These are phyloP conservation scores for Fagopyrum tataricum DNA, from an alignment of 148 eudicot species.

Conservation along the genomic window DNA sequence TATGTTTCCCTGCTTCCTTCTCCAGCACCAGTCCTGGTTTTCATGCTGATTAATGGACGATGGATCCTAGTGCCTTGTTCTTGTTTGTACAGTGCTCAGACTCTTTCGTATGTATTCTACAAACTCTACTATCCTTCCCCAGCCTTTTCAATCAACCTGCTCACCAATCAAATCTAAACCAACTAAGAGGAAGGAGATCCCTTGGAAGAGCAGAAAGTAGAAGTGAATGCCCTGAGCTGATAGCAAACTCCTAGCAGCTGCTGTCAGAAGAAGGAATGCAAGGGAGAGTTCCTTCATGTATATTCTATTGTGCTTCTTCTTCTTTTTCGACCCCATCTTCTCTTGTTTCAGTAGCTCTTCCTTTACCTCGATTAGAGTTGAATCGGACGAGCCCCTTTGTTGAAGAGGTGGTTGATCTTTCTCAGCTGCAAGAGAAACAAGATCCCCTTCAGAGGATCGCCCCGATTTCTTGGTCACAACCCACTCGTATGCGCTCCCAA, in stretches of 20 bases:
- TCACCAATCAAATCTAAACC: constrained; percentile 28
- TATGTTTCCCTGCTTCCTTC: not conserved
- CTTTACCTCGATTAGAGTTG: constrained; percentile 27
- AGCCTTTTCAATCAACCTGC: constrained; percentile 17
- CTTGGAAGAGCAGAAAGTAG: constrained; percentile 28
- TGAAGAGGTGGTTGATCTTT: not conserved
- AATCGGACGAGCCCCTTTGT: constrained; percentile 15
- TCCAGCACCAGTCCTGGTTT: not conserved
- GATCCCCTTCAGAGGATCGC: constrained; percentile 28
- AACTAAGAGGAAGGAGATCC: constrained; percentile 22
- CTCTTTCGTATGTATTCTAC: not conserved
- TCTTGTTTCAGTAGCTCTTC: constrained; percentile 32
- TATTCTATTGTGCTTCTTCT: constrained; percentile 26
- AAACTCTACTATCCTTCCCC: not conserved
- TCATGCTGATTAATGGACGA: not conserved
- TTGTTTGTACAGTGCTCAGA: not conserved
- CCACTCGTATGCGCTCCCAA: constrained; percentile 32
- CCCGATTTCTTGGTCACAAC: constrained; percentile 36
- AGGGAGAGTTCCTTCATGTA: constrained; percentile 24
- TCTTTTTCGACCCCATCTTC: constrained; percentile 13
- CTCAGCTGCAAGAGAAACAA: not conserved
- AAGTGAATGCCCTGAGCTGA: constrained; percentile 28
- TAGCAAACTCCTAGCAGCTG: constrained; percentile 21
- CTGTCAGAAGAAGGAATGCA: constrained; percentile 23
- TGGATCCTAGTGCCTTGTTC: not conserved